phyloP scores from a whole-genome alignment of 2,329 filamentous ascomycete species.

The Hysterium pulicare region DNA sequence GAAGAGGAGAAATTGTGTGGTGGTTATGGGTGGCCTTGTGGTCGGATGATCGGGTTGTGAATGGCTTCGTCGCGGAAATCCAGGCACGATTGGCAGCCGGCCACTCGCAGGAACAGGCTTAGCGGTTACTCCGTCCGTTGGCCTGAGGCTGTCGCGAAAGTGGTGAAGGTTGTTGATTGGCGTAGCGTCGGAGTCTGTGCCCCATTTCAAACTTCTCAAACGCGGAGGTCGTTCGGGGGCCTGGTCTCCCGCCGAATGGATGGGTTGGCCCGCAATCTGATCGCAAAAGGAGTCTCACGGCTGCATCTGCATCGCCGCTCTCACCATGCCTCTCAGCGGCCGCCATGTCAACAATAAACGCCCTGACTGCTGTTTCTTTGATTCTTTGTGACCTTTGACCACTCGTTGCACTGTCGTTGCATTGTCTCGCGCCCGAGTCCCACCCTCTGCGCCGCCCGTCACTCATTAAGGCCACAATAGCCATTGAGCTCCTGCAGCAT shows the following conservation, averaged over 20 bases:
- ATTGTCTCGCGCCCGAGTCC: too few relatives aligned
- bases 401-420: too few relatives aligned
- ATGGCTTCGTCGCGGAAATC: too few relatives aligned
- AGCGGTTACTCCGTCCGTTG: neutral
- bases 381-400: neutral
- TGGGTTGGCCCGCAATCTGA: neutral
- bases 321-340: neutral
- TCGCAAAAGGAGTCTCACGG: neutral
- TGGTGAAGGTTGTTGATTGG: neutral
- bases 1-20: too few relatives aligned
- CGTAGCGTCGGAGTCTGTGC: neutral
- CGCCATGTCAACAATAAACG: conserved; percentile 2
- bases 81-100: too few relatives aligned
- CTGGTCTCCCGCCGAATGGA: neutral
- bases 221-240: neutral
- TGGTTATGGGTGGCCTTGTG: too few relatives aligned
- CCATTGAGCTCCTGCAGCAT: too few relatives aligned
- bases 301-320: neutral
- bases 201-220: conserved; percentile 1
- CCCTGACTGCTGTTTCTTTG: neutral
- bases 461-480: too few relatives aligned
- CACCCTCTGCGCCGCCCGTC: too few relatives aligned
- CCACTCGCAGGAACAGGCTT: conserved; percentile 1
- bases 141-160: neutral
- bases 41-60: too few relatives aligned